Evolutionary conservation across 176 grass and related monocot species (phyloP).

Genomic region (Hyparrhenia diplandra): DNA sequence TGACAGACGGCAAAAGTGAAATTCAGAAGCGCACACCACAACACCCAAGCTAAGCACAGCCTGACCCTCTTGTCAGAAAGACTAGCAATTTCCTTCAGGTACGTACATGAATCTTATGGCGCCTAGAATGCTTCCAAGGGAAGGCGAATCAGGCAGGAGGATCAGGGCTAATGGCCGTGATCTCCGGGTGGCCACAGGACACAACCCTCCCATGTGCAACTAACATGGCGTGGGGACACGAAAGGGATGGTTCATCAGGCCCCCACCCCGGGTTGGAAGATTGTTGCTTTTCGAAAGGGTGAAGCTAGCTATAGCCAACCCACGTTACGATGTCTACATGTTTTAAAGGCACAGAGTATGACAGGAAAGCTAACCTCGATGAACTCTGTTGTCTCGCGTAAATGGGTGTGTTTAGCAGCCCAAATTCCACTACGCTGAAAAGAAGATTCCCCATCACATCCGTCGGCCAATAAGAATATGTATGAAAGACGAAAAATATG

Average conservation of each 20-base stretch:
- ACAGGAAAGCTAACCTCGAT: constrained; percentile 13
- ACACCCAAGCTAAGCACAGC: neutral
- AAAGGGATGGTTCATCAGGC: constrained; percentile 30
- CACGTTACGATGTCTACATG: constrained; percentile 21
- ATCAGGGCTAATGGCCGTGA: constrained; percentile 18
- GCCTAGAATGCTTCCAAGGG: constrained; percentile 25
- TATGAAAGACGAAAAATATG: too few species aligned
- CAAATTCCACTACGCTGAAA: too few species aligned
- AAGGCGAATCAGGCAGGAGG: constrained; percentile 21
- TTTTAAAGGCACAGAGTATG: constrained; percentile 10
- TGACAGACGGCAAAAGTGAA: neutral
- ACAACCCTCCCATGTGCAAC: constrained; percentile 36
- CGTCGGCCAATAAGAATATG: too few species aligned
- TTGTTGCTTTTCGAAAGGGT: constrained; percentile 32
- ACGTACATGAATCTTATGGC: neutral
- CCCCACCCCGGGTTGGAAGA: neutral
- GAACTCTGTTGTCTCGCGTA: neutral
- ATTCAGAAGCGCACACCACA: neutral
- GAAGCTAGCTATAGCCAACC: neutral
- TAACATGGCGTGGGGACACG: constrained; percentile 36
- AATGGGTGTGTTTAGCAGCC: too few species aligned
- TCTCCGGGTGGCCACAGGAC: constrained; percentile 26
- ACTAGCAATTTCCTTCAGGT: neutral
- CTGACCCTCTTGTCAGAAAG: neutral
- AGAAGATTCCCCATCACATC: too few species aligned